A percentile compares a stretch with the other conserved stretches of the same genome.
These are phyloP conservation scores for Myriangium duriaei DNA, from an alignment of 2,329 filamentous ascomycete genomes.

Conservation along the genomic window DNA sequence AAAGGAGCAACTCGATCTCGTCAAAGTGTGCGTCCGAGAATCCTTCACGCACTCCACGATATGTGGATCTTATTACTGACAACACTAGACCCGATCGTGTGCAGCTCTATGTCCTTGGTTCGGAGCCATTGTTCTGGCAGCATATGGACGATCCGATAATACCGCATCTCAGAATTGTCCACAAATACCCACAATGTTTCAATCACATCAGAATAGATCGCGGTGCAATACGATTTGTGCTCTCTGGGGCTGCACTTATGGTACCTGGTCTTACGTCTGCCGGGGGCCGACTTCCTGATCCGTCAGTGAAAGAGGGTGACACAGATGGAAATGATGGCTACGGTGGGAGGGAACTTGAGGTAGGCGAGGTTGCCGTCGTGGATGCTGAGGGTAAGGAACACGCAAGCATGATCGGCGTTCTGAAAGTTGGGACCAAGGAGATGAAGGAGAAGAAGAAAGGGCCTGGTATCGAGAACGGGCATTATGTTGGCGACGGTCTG, in stretches of 20 bases:
- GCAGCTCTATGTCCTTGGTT: constrained; percentile 73
- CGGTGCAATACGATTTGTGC: constrained; percentile 91
- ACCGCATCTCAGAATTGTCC: constrained; percentile 79
- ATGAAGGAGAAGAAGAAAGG: constrained; percentile 93
- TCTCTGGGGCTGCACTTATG: constrained; percentile 90
- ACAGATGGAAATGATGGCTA: constrained; percentile 33
- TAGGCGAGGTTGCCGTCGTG: constrained; percentile 76
- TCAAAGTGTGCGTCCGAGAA: constrained; percentile 55
- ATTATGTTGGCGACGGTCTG: constrained; percentile 87
- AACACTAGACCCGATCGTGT: constrained; percentile 60
- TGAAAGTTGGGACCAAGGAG: constrained; percentile 78
- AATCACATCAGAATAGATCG: constrained; percentile 81
- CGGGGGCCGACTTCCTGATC: constrained; percentile 64
- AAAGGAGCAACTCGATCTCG: constrained; percentile 76
- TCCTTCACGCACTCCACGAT: no score
- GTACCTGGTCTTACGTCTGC: constrained; percentile 78
- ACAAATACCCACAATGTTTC: constrained; percentile 78
- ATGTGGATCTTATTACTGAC: neutral
- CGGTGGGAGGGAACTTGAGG: constrained; percentile 55
- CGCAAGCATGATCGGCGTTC: constrained; percentile 73
- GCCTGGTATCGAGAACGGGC: constrained; percentile 81
- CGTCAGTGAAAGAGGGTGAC: constrained; percentile 24
- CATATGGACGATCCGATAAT: constrained; percentile 64
- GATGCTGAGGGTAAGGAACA: constrained; percentile 88
- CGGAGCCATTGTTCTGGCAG: constrained; percentile 81